phyloP scores from a whole-genome alignment of 2,329 filamentous ascomycete species.

The Arthroderma sp. region DNA sequence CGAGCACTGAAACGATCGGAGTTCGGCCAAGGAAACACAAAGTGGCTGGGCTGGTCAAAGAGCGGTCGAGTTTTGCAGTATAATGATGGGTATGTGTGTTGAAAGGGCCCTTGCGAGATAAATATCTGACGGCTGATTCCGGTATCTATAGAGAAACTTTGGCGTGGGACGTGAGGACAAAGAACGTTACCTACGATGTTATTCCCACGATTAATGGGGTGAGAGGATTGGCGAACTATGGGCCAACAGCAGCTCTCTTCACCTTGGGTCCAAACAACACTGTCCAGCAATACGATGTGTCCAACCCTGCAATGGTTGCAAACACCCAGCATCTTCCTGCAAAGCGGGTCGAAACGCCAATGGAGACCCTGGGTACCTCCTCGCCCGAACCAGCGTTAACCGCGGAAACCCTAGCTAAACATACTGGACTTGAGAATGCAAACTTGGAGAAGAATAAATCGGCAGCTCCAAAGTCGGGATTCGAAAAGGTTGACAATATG shows the following conservation, averaged over 20 bases:
- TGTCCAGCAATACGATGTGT: slow-evolving; percentile 89
- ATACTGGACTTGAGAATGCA: slow-evolving; percentile 19
- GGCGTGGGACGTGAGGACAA: slow-evolving; percentile 96
- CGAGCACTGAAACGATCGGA: slow-evolving; percentile 72
- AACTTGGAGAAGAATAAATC: not conserved
- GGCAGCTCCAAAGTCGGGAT: not conserved
- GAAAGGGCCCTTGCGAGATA: not conserved
- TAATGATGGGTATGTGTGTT: slow-evolving; percentile 62
- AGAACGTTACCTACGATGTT: slow-evolving; percentile 79
- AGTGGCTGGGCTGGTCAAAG: slow-evolving; percentile 98
- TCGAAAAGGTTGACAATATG: slow-evolving; percentile 2
- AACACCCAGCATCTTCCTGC: slow-evolving; percentile 78
- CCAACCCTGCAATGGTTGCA: slow-evolving; percentile 68
- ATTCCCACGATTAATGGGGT: slow-evolving; percentile 77
- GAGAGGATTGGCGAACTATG: slow-evolving; percentile 72
- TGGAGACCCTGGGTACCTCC: slow-evolving; percentile 43
- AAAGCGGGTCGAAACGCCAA: slow-evolving; percentile 65
- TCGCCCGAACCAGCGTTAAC: slow-evolving; percentile 5
- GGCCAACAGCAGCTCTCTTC: slow-evolving; percentile 81
- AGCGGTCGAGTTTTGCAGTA: slow-evolving; percentile 92
- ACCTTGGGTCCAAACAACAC: slow-evolving; percentile 78
- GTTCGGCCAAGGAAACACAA: slow-evolving; percentile 58
- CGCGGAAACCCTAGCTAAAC: slow-evolving; percentile 6
- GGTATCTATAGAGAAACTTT: slow-evolving; percentile 56
- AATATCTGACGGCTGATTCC: not conserved